Conservation (phyloP, 225 moss, liverwort and hornwort species). For the Sphagnum tenellum region DNA sequence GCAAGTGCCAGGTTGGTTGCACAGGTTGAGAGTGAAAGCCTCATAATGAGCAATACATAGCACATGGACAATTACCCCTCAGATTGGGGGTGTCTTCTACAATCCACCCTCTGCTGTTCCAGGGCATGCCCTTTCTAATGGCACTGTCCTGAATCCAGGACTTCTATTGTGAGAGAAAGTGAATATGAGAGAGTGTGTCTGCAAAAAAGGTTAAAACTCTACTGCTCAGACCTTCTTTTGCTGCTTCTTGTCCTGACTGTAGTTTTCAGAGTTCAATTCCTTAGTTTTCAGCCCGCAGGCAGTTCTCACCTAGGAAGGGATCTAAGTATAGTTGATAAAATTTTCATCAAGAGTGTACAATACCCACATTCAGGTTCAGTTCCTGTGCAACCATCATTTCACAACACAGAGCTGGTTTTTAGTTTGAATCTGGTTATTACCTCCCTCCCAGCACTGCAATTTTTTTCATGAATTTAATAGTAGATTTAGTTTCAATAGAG, state of each 20-base stretch:
- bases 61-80: conserved; percentile 57
- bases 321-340: conserved; percentile 51
- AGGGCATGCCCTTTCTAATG: conserved; percentile 47
- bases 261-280: conserved; percentile 36
- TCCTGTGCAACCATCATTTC: conserved; percentile 42
- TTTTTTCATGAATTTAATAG: neutral
- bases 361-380: conserved; percentile 68
- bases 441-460: conserved; percentile 1
- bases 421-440: conserved; percentile 34
- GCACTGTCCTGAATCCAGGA: conserved; percentile 60
- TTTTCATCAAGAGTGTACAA: conserved; percentile 87
- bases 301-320: conserved; percentile 43
- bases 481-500: too few relatives aligned
- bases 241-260: conserved; percentile 32
- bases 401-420: conserved; percentile 35
- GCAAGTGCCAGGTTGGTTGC: conserved; percentile 6
- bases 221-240: neutral
- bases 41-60: conserved; percentile 69
- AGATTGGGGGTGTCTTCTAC: conserved; percentile 45
- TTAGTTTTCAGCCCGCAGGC: conserved; percentile 20
- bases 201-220: too few relatives aligned
- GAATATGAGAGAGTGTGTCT: too few relatives aligned
- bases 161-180: conserved; percentile 29
- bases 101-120: conserved; percentile 55
- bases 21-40: conserved; percentile 60